These are phyloP conservation scores for Curvularia sp. DNA, from an alignment of 2,329 filamentous ascomycete genomes.

Conservation along the genomic window DNA sequence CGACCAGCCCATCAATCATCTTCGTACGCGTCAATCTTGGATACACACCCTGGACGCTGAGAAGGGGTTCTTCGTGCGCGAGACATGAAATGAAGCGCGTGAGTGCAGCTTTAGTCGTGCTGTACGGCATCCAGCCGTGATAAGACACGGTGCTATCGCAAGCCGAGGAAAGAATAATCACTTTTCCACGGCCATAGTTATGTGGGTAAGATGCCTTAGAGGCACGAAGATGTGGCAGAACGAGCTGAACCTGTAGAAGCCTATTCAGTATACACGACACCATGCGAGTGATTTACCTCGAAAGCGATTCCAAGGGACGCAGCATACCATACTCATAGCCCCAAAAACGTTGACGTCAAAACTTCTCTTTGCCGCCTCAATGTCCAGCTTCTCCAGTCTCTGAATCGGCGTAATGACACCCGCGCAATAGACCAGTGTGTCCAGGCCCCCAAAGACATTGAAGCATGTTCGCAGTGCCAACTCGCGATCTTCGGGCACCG, in stretches of 20 bases:
- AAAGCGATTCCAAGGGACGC: background rate
- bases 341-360: slow-evolving; percentile 39
- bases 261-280: background rate
- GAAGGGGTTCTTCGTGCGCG: slow-evolving; percentile 34
- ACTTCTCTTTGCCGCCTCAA: slow-evolving; percentile 25
- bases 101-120: slow-evolving; percentile 35
- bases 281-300: background rate
- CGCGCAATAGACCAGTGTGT: slow-evolving; percentile 36
- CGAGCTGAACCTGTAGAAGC: slow-evolving; percentile 25
- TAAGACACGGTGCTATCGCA: slow-evolving; percentile 33
- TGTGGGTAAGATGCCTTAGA: slow-evolving; percentile 20
- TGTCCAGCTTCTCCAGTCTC: slow-evolving; percentile 27
- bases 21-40: slow-evolving; percentile 37
- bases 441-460: slow-evolving; percentile 25
- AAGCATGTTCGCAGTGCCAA: slow-evolving; percentile 24
- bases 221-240: slow-evolving; percentile 28
- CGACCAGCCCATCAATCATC: slow-evolving; percentile 33
- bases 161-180: slow-evolving; percentile 31
- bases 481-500: slow-evolving; percentile 14
- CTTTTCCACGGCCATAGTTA: slow-evolving; percentile 31
- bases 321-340: slow-evolving; percentile 33
- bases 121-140: slow-evolving; percentile 36
- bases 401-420: slow-evolving; percentile 35
- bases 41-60: slow-evolving; percentile 35
- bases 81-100: slow-evolving; percentile 35